Conservation (phyloP, 345 rosid genomes). For the Passiflora organensis region DNA sequence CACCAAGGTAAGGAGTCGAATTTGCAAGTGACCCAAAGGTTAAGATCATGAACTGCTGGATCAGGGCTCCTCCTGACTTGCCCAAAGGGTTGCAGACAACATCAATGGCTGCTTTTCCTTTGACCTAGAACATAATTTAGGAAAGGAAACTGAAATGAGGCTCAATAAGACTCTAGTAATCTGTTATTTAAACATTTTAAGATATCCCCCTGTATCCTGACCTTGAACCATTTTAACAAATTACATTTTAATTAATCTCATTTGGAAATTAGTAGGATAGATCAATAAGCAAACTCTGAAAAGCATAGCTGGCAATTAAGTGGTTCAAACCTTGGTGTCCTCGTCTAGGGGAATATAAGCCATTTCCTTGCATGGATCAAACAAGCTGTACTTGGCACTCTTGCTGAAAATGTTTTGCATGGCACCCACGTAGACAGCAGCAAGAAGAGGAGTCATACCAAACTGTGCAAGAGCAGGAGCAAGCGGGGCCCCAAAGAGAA, state of each 20-base stretch:
- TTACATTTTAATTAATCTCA: too few relatives aligned
- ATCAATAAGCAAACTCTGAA: too few relatives aligned
- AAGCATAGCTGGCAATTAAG: not conserved
- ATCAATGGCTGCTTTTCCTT: conserved; percentile 95
- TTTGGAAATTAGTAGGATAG: too few relatives aligned
- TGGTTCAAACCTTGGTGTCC: conserved; percentile 73
- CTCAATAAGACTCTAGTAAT: not conserved
- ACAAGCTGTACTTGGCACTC: conserved; percentile 98
- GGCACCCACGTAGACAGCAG: conserved; percentile 96
- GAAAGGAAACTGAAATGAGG: conserved; percentile 3
- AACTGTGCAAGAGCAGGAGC: conserved; percentile 62
- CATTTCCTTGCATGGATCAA: conserved; percentile 99
- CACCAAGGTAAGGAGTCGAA: conserved; percentile 97
- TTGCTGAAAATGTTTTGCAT: conserved; percentile 99
- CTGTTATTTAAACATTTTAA: not conserved
- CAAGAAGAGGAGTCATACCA: conserved; percentile 94
- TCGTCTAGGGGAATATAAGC: conserved; percentile 94
- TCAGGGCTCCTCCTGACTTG: conserved; percentile 92
- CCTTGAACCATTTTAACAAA: too few relatives aligned
- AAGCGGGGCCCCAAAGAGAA: conserved; percentile 71
- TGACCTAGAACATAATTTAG: conserved; percentile 45
- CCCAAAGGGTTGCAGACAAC: conserved; percentile 94
- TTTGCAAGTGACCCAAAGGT: conserved; percentile 91
- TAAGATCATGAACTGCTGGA: conserved; percentile 96
- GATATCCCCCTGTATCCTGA: too few relatives aligned